Conservation (phyloP, 2,329 filamentous ascomycete species). For the Biscogniauxia marginata region DNA sequence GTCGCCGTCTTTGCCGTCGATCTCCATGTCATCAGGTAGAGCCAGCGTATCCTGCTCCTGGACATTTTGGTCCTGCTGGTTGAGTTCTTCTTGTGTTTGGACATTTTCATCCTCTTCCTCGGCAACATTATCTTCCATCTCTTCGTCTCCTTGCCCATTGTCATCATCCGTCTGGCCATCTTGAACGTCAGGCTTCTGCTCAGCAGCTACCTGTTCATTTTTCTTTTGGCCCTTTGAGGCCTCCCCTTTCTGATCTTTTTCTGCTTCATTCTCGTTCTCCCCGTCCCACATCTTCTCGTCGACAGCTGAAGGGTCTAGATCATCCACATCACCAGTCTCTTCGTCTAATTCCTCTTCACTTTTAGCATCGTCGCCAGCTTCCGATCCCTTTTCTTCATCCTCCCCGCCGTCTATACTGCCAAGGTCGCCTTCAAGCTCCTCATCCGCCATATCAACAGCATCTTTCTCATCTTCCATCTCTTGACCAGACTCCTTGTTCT, state of each 20-base stretch:
- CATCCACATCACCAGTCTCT: constrained; percentile 86
- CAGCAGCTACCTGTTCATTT: constrained; percentile 56
- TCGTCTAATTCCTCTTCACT: constrained; percentile 80
- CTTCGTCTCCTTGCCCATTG: constrained; percentile 48
- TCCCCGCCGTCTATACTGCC: constrained; percentile 63
- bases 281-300: constrained; percentile 99
- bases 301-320: constrained; percentile 82
- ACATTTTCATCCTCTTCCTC: constrained; percentile 58
- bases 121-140: constrained; percentile 59
- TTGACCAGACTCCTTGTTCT: constrained; percentile 60
- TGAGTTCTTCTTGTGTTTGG: constrained; percentile 54
- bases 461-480: constrained; percentile 80
- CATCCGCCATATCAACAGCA: constrained; percentile 87
- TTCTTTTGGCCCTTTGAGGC: constrained; percentile 68
- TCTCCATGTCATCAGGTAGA: constrained; percentile 83
- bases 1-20: constrained; percentile 65
- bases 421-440: constrained; percentile 86
- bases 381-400: constrained; percentile 58
- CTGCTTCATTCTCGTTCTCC: constrained; percentile 72
- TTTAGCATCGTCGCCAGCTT: constrained; percentile 62
- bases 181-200: constrained; percentile 56
- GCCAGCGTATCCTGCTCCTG: constrained; percentile 81
- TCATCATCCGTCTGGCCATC: constrained; percentile 46
- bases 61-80: constrained; percentile 69
- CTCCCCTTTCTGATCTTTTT: constrained; percentile 78